phyloP scores from a whole-genome alignment of 495 filamentous ascomycete genomes.

The Penicillium canariense region DNA sequence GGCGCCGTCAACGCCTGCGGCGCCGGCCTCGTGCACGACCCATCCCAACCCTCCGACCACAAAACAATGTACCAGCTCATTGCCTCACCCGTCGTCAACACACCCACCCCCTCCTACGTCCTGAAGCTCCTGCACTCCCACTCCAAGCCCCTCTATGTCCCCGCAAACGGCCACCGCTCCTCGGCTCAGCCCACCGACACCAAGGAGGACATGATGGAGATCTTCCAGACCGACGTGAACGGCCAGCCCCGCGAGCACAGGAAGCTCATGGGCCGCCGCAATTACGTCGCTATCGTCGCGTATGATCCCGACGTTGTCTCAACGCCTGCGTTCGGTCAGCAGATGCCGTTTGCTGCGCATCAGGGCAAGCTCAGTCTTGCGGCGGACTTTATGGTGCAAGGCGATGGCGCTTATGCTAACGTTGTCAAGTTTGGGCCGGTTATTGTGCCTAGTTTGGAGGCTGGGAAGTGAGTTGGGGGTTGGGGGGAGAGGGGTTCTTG shows the following conservation, averaged over 20 bases:
- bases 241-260: conserved; percentile 77
- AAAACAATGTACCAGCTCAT: conserved; percentile 99
- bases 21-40: conserved; percentile 93
- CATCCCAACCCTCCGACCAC: conserved; percentile 82
- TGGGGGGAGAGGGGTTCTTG: neutral
- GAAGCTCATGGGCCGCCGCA: conserved; percentile 86
- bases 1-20: conserved; percentile 91
- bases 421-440: conserved; percentile 98
- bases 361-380: conserved; percentile 80
- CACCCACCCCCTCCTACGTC: conserved; percentile 77
- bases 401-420: conserved; percentile 69
- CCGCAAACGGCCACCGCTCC: conserved; percentile 83
- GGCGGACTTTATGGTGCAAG: conserved; percentile 96
- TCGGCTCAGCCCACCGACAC: conserved; percentile 63
- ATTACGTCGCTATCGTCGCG: conserved; percentile 91
- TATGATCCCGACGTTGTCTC: conserved; percentile 82
- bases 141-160: conserved; percentile 86
- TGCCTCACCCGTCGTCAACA: conserved; percentile 85
- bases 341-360: conserved; percentile 19
- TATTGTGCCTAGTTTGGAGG: conserved; percentile 88
- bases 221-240: conserved; percentile 87
- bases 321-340: conserved; percentile 46
- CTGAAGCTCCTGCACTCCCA: conserved; percentile 84
- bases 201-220: conserved; percentile 99
- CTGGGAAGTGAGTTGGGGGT: conserved; percentile 49